Percentiles rank a stretch among this genome's conserved stretches.
Evolutionary conservation across 352 stramenopile genomes (phyloP).

Genomic region (Globisporangium mamillatum): DNA sequence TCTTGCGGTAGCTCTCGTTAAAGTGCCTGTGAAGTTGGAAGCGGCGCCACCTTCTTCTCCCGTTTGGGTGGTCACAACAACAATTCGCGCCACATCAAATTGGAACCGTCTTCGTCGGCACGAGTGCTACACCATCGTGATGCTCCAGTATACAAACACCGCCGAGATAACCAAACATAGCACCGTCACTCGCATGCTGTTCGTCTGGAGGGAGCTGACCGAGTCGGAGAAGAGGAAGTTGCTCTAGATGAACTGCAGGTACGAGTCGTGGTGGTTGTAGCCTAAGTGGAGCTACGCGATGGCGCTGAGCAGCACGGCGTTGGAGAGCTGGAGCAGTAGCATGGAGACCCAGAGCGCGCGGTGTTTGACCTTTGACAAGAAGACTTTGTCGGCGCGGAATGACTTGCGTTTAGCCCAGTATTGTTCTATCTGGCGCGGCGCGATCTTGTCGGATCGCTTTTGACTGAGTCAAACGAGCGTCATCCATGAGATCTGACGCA

Average conservation of each 20-base stretch:
- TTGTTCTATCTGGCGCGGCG: background rate
- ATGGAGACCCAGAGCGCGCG: background rate
- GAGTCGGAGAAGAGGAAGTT: slow-evolving; percentile 2
- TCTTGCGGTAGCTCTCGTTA: background rate
- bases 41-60: background rate
- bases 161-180: background rate
- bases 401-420: background rate
- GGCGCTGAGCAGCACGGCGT: background rate
- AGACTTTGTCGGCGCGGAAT: background rate
- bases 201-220: background rate
- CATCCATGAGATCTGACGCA: background rate
- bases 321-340: slow-evolving; percentile 3
- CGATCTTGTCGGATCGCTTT: background rate
- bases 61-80: background rate
- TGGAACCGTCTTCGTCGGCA: background rate
- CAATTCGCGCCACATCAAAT: background rate
- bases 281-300: background rate
- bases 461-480: background rate
- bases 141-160: background rate
- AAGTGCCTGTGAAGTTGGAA: background rate
- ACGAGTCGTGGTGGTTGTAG: slow-evolving; percentile 1
- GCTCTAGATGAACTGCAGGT: background rate
- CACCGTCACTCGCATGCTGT: background rate
- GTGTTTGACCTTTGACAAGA: background rate
- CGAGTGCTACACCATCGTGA: background rate